Conservation (phyloP, 495 filamentous ascomycete genomes). For the Apodospora peruviana region DNA sequence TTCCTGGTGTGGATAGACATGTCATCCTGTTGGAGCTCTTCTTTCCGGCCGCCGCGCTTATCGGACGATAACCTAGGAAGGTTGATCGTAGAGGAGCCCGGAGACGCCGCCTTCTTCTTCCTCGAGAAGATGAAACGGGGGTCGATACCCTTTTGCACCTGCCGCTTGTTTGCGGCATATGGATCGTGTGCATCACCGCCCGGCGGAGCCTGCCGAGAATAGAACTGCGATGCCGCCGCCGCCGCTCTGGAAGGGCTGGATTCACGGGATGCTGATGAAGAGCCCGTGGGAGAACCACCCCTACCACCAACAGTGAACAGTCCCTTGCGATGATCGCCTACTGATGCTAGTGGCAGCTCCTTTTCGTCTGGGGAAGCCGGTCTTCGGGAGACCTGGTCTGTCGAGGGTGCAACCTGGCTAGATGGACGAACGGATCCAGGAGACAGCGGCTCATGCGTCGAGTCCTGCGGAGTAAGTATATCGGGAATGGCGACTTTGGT, state of each 20-base stretch:
- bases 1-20: slow-evolving; percentile 47
- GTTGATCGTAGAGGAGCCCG: slow-evolving; percentile 40
- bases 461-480: slow-evolving; percentile 55
- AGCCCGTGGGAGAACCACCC: slow-evolving; percentile 52
- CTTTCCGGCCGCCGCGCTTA: slow-evolving; percentile 37
- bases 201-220: slow-evolving; percentile 68
- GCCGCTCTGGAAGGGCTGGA: slow-evolving; percentile 56
- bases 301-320: slow-evolving; percentile 74
- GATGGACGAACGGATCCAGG: slow-evolving; percentile 17
- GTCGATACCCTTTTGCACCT: slow-evolving; percentile 68
- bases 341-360: slow-evolving; percentile 22
- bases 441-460: slow-evolving; percentile 35
- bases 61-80: slow-evolving; percentile 27
- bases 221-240: slow-evolving; percentile 51
- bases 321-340: slow-evolving; percentile 52
- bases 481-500: slow-evolving; percentile 41
- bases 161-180: slow-evolving; percentile 76
- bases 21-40: slow-evolving; percentile 37
- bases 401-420: slow-evolving; percentile 8
- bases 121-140: slow-evolving; percentile 75
- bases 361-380: slow-evolving; percentile 36
- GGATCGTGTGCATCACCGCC: slow-evolving; percentile 81
- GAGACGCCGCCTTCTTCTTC: slow-evolving; percentile 40
- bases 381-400: slow-evolving; percentile 23
- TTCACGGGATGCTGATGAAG: slow-evolving; percentile 59